Base-by-base conservation (phyloP, 371 early-diverging fungal species). In the Saksenaea vasiformis region DNA sequence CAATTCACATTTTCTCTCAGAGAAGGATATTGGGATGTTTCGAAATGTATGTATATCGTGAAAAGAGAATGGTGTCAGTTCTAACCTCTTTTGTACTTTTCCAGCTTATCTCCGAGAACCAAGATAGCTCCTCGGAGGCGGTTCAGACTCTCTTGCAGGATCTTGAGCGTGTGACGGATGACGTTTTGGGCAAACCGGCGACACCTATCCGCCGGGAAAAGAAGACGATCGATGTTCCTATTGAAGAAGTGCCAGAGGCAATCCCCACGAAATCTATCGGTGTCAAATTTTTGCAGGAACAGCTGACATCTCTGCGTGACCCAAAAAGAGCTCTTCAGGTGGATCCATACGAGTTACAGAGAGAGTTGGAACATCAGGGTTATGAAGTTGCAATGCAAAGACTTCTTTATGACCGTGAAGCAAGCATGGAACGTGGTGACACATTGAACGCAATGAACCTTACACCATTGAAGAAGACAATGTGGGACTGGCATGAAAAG, bases 301-400 rank as follows among this genome's bases (percentile, higher is more conserved):
- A 93, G 37, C 81, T 95, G 24, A 71, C 81, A 43, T 83, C 89
- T 0, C 73, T 93, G 15, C 69, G 61, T 15, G 73, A 76, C 58
- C 67, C 76, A 1, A 51, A 70, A n/a, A 63, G 65, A 19, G 68
- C 67, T 8, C 44, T 73, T 2, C 77, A 78, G 27, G 77, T 88
- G 57, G 80, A 85, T 34, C 84, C 85, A 28, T 90, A 89, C 66
- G 90, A 92, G 35, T 84, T 88, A 58, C 97, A 98, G 72, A 60
- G 89, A n/a, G 85, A 86, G 60, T 73, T 98, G 7, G 97, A 98
- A 74, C 89, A 90, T 56, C 89, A 91, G 53, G 90, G 96, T 0
- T 88, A 91, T 51, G 87, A 89, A 22, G 87, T 91, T 1, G 94
- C 95, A 1, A 70, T 91, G 22, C 91, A 91, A 53, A 82, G 82